Percentiles rank a stretch among this genome's conserved stretches.
These are phyloP conservation scores for Myochromella boudieri DNA, from an alignment of 768 basidiomycete species.

Conservation along the genomic window DNA sequence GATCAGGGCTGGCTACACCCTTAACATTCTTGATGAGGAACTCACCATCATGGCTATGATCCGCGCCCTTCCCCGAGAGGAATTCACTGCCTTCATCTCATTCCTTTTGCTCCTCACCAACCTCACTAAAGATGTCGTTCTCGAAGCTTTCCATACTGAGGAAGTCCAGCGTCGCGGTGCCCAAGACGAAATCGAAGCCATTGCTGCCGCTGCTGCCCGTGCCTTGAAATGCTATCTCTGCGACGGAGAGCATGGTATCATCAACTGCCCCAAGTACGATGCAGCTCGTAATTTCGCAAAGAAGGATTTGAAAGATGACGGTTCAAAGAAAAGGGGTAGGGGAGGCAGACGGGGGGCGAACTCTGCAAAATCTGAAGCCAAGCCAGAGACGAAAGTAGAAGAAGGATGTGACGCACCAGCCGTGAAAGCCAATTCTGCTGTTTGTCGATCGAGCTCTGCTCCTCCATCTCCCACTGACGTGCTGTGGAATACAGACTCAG, in stretches of 20 bases:
- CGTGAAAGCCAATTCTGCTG: too few relatives aligned
- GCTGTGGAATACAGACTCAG: constrained; percentile 9
- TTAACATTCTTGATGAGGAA: background rate
- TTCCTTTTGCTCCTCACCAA: too few relatives aligned
- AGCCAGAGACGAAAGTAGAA: too few relatives aligned
- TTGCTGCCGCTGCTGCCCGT: background rate
- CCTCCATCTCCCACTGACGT: background rate
- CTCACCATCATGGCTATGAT: constrained; percentile 1
- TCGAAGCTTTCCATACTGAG: constrained; percentile 3
- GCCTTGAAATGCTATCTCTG: constrained; percentile 1
- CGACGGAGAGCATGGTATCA: background rate
- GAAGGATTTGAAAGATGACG: background rate
- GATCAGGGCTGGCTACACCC: background rate
- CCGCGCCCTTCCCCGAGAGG: background rate
- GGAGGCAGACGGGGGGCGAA: background rate
- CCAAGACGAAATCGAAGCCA: background rate
- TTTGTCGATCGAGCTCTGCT: background rate
- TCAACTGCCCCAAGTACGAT: background rate
- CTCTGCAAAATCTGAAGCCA: background rate
- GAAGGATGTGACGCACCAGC: too few relatives aligned
- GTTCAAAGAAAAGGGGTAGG: background rate
- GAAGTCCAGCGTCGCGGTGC: background rate
- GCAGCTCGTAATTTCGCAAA: background rate
- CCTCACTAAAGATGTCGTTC: too few relatives aligned
- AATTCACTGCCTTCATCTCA: background rate